Evolutionary conservation across 2,329 filamentous ascomycete genomes (phyloP).

Genomic region (Pseudocercospora cruenta): DNA sequence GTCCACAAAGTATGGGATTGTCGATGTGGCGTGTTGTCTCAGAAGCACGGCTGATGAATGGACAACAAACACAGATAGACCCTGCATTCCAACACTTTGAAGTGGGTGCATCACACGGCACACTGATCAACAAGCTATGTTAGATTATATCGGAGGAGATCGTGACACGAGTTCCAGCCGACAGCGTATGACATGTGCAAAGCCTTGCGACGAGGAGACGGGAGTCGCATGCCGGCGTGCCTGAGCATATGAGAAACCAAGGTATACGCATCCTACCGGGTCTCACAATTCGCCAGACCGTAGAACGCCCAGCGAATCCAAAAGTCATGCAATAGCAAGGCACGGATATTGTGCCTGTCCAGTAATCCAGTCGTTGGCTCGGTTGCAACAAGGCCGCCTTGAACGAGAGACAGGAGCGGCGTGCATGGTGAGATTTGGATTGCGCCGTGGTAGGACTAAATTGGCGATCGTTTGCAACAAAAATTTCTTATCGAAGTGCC

Average conservation of each 20-base stretch:
- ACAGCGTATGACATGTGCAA: conserved; percentile 20
- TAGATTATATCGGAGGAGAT: conserved; percentile 20
- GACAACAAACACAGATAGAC: conserved; percentile 15
- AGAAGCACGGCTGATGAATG: conserved; percentile 14
- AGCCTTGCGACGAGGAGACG: conserved; percentile 14
- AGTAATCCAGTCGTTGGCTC: conserved; percentile 14
- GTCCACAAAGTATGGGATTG: background rate
- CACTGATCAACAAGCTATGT: conserved; percentile 21
- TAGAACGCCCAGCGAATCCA: conserved; percentile 23
- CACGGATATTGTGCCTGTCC: conserved; percentile 9
- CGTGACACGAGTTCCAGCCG: conserved; percentile 21
- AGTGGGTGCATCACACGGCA: conserved; percentile 23
- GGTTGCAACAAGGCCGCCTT: conserved; percentile 12
- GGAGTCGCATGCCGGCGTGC: conserved; percentile 4
- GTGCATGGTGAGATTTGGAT: conserved; percentile 19
- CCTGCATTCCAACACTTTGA: conserved; percentile 21
- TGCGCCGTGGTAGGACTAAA: conserved; percentile 24
- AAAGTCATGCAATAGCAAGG: conserved; percentile 16
- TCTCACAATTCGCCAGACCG: conserved; percentile 20
- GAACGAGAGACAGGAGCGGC: conserved; percentile 14
- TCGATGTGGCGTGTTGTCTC: conserved; percentile 24
- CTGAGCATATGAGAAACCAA: conserved; percentile 14
- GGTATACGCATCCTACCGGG: conserved; percentile 14
- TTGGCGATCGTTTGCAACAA: conserved; percentile 19
- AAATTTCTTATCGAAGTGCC: conserved; percentile 25